Evolutionary conservation across 73 alveolate genomes (phyloP), one percentile per base, ranked within the genome.

Genomic region (Durusdinium trenchii): DNA sequence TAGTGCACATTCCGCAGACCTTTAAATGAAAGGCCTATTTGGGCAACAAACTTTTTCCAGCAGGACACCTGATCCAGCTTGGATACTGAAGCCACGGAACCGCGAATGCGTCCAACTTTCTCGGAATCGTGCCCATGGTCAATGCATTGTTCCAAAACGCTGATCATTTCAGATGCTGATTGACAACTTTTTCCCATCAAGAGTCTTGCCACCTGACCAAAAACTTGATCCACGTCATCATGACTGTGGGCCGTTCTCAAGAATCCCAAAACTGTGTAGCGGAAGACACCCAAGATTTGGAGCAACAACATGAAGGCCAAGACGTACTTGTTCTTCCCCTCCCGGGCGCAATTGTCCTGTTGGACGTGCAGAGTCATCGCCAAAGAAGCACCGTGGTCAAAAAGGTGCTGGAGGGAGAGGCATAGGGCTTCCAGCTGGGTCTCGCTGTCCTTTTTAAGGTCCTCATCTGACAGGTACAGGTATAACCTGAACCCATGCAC

Each of bases 171-270:
- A 76, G 40, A 6, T 1, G 86, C 86, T 9, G 86, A 9, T n/a
- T 2, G 12, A 18, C 4, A 30, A 4, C 42, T 14, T 76, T 76
- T 76, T 6, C 86, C 86, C 20, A 9, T 30, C 4, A 76, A 38
- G 1, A 76, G 86, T 42, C 86, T 4, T 9, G 61, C 2, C 40
- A 76, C 12, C 45, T 76, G 86, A 42, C 86, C 86, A 76, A 76
- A 76, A 42, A 43, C 86, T 43, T 76, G 86, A 20, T 76, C 86
- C 40, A 76, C 61, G 61, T 76, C 86, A 5, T 76, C 86, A 45
- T 76, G 86, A 7, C 42, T 14, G 26, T 76, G 86, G 42, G 61
- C 40, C 20, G 4, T 76, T 38, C 86, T 40, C 42, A 76, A 20
- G 20, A 43, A 76, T 43, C 86, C 86, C 86, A 9, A 38, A 38